Conservation (phyloP, 2,329 filamentous ascomycete genomes). For the Xylaria digitata region DNA sequence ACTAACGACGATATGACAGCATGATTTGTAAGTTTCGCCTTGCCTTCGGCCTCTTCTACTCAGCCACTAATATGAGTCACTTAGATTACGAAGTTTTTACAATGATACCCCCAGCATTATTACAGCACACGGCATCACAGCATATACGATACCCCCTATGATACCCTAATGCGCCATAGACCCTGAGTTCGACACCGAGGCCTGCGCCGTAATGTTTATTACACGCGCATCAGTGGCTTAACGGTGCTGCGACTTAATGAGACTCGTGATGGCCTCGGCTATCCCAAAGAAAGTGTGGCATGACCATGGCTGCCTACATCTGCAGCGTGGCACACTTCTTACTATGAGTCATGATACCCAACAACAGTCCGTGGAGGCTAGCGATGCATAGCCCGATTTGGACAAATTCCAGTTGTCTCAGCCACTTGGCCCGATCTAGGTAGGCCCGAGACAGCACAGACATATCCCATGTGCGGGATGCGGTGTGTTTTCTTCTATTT, state of each 20-base stretch:
- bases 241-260: constrained; percentile 31
- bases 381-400: constrained; percentile 20
- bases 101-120: constrained; percentile 38
- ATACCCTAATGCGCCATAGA: constrained; percentile 38
- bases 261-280: constrained; percentile 11
- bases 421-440: constrained; percentile 15
- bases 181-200: constrained; percentile 20
- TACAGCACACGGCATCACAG: constrained; percentile 29
- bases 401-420: constrained; percentile 22
- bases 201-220: constrained; percentile 20
- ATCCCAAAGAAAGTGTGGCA: constrained; percentile 4
- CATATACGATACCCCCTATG: constrained; percentile 38
- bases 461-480: constrained; percentile 19
- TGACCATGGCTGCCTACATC: constrained; percentile 21
- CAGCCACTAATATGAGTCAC: constrained; percentile 21
- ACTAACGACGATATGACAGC: constrained; percentile 43
- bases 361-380: constrained; percentile 21
- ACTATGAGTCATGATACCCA: constrained; percentile 31
- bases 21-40: constrained; percentile 45
- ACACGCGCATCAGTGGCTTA: constrained; percentile 25
- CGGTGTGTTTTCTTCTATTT: constrained; percentile 22
- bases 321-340: constrained; percentile 17
- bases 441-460: constrained; percentile 25
- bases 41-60: neutral
- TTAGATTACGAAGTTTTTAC: constrained; percentile 33